Evolutionary conservation across 1,284 basidiomycete genomes (phyloP).

Genomic region (Trichosporon ovoides): DNA sequence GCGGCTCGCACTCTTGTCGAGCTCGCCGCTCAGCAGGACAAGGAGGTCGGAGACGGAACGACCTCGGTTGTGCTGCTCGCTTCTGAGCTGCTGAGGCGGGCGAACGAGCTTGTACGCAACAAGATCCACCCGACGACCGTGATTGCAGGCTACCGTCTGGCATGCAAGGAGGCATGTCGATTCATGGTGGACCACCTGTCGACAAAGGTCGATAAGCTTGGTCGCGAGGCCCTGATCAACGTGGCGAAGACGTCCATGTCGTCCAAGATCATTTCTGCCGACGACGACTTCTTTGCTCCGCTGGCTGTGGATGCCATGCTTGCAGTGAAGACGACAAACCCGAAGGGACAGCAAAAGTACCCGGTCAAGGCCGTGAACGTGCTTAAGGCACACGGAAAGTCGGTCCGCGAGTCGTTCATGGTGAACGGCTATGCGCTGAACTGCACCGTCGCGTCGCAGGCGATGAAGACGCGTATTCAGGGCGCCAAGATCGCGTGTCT

Average conservation of each 20-base stretch:
- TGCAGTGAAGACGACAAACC: slow-evolving; percentile 90
- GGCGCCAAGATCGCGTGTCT: slow-evolving; percentile 97
- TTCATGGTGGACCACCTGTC: slow-evolving; percentile 98
- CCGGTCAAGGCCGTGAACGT: slow-evolving; percentile 99
- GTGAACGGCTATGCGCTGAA: slow-evolving; percentile 97
- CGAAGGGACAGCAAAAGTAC: slow-evolving; percentile 94
- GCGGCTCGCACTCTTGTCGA: slow-evolving; percentile 94
- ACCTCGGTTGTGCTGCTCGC: slow-evolving; percentile 98
- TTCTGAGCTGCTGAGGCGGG: slow-evolving; percentile 87
- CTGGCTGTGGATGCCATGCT: slow-evolving; percentile 99
- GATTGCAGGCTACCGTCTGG: slow-evolving; percentile 93
- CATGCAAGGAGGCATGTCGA: slow-evolving; percentile 94
- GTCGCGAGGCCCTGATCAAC: slow-evolving; percentile 88
- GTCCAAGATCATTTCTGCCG: slow-evolving; percentile 95
- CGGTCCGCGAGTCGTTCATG: slow-evolving; percentile 89
- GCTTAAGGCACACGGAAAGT: slow-evolving; percentile 97
- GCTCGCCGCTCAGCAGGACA: slow-evolving; percentile 98
- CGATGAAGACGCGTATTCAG: slow-evolving; percentile 93
- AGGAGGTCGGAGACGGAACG: slow-evolving; percentile 98
- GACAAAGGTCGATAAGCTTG: slow-evolving; percentile 87
- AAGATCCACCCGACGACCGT: slow-evolving; percentile 99
- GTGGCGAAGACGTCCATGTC: slow-evolving; percentile 99
- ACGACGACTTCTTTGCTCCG: slow-evolving; percentile 96
- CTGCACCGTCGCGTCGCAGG: slow-evolving; percentile 98
- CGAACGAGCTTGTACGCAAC: slow-evolving; percentile 96